Base-by-base conservation (phyloP, 176 grass and related monocot genomes). In the Cenchrus fungigraminus region DNA sequence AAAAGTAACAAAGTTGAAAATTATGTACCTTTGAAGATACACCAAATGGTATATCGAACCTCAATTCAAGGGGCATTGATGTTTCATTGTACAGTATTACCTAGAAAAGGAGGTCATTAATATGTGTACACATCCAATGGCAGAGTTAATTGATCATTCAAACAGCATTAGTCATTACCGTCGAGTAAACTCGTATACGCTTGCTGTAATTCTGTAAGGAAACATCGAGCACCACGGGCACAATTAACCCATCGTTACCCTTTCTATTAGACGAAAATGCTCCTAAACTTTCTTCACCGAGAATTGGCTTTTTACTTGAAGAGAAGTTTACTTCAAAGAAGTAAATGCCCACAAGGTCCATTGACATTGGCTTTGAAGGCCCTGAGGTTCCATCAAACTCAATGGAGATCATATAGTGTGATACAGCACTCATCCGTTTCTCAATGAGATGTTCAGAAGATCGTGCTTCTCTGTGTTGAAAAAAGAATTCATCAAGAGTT, bases 121-220 rank as follows among this genome's bases (percentile, higher is more conserved):
- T 73, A 76, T 4, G 10, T 71, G 67, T 34, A 81, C 68, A 73
- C 54, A 78, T 82, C 16, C 29, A 87, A 65, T 68, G 57, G 64
- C 71, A 45, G 46, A 86, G 34, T 62, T 62, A 86, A 89, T 9
- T 53, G 58, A 83, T 77, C 31, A 86, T 88, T 78, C 6, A 86
- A 86, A 86, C 66, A 50, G 31, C 43, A 89, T 90, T 80, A 97
- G 47, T 54, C 58, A 90, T 85, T 84, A 98, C 96, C 79, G 96
- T 95, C 1, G 96, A 98, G 77, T 98, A 95, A 89, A 98, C 79
- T 63, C 81, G 91, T 83, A 98, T 87, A 65, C 82, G 89, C 84
- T 98, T 98, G 91, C 93, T 98, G 74, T 95, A 98, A 72, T 95
- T 90, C 68, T 98, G 96, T 76, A 98, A 93, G 49, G 91, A 95